Base-by-base conservation (phyloP, 257 asterid genomes). In the Pogostemon cablin region DNA sequence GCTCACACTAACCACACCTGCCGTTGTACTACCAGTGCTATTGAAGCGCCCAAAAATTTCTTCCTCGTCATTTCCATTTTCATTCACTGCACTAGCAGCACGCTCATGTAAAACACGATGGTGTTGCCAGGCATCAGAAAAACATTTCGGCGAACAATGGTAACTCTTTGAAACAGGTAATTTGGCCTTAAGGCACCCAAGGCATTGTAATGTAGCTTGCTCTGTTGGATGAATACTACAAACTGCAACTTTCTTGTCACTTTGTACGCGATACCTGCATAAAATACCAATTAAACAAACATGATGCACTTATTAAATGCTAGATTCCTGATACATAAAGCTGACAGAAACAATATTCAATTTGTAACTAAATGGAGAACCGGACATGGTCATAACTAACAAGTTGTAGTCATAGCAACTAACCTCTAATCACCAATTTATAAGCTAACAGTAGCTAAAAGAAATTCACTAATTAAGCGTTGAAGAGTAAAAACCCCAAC, bases 91-190 rank as follows among this genome's bases (percentile, higher is more conserved):
- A 86, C 85, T 84, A 17, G 97, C 93, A 47, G 97, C 96, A 67
- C 95, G 96, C 72, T 93, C 99, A 68, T 93, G 99, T 82, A 93
- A 82, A 75, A 75, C 88, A 61, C 98, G 98, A 69, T 93, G 99
- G 75, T 93, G 97, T 61, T 83, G 96, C 99, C 99, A 93, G 64
- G 97, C 96, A 85, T 82, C 89, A n/a, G 96, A 76, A 69, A 89
- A 93, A 78, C 99, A 93, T 81, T 91, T 93, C 9, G 95, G 75
- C 44, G 98, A 86, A 80, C 99, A 93, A 67, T 93, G 98, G 75
- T 93, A 93, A 79, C 99, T 93, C 87, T 93, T 89, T 5, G 93
- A 56, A 65, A 85, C 72, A 37, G 98, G 96, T 74, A 93, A 69
- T 78, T 91, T 93, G 66, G 93, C 96, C 79, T 93, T 91, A 65